Conservation (phyloP, 2,329 filamentous ascomycete species). For the Falciphora oryzae region DNA sequence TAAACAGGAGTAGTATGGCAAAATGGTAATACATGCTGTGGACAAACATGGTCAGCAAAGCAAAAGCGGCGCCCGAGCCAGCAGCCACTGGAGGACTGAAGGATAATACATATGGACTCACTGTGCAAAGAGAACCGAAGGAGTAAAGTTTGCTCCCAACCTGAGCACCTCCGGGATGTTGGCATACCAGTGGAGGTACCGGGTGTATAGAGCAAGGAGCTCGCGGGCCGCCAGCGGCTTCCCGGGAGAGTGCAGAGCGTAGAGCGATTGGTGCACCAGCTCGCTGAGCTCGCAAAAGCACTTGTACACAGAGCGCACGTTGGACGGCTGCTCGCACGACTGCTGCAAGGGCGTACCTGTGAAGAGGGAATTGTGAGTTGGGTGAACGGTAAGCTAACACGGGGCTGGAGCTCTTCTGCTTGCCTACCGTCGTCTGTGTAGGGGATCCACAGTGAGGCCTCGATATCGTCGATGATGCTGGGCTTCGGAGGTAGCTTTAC, state of each 20-base stretch:
- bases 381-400: background rate
- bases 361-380: background rate
- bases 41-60: slow-evolving; percentile 11
- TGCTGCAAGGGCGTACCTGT: slow-evolving; percentile 38
- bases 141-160: slow-evolving; percentile 63
- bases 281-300: slow-evolving; percentile 68
- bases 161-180: slow-evolving; percentile 58
- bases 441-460: slow-evolving; percentile 53
- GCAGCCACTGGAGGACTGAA: background rate
- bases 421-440: slow-evolving; percentile 51
- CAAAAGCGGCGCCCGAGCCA: background rate
- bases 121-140: slow-evolving; percentile 69
- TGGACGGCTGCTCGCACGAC: slow-evolving; percentile 57
- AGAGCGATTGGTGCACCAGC: slow-evolving; percentile 65
- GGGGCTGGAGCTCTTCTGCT: background rate
- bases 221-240: slow-evolving; percentile 58
- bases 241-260: slow-evolving; percentile 66
- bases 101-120: slow-evolving; percentile 34
- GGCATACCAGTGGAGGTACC: slow-evolving; percentile 68
- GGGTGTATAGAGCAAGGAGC: slow-evolving; percentile 58
- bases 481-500: slow-evolving; percentile 54
- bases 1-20: slow-evolving; percentile 65
- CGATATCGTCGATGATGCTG: slow-evolving; percentile 53
- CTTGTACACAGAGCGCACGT: slow-evolving; percentile 62
- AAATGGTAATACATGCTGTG: slow-evolving; percentile 65